These are phyloP conservation scores for Mycena kentingensis DNA, from an alignment of 768 basidiomycete genomes.

Conservation along the genomic window DNA sequence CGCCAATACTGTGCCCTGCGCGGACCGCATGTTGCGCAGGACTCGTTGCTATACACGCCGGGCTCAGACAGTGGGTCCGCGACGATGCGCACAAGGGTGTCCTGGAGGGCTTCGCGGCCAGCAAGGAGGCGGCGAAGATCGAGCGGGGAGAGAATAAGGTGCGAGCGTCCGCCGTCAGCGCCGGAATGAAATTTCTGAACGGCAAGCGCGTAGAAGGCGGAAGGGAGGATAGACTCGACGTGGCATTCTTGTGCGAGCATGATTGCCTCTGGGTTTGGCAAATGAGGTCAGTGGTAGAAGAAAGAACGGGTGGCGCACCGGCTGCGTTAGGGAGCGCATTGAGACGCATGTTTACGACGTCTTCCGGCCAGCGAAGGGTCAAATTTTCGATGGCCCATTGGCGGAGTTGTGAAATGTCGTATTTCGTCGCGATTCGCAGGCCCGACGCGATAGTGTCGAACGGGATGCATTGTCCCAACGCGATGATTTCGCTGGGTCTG, in stretches of 20 bases:
- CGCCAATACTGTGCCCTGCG: slow-evolving; percentile 17
- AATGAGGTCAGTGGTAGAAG: background rate
- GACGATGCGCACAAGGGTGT: slow-evolving; percentile 21
- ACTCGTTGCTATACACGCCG: slow-evolving; percentile 1
- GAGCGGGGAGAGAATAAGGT: slow-evolving; percentile 29
- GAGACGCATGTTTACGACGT: slow-evolving; percentile 29
- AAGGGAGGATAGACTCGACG: slow-evolving; percentile 38
- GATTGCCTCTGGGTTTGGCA: slow-evolving; percentile 32
- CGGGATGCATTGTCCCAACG: slow-evolving; percentile 23
- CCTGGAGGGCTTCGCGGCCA: slow-evolving; percentile 34
- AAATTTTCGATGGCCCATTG: slow-evolving; percentile 28
- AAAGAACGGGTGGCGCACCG: slow-evolving; percentile 24
- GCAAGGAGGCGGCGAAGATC: slow-evolving; percentile 34
- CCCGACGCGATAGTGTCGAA: slow-evolving; percentile 31
- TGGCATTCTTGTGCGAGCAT: slow-evolving; percentile 36
- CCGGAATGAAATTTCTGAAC: slow-evolving; percentile 30
- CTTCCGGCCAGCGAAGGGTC: slow-evolving; percentile 32
- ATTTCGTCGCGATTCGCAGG: slow-evolving; percentile 39
- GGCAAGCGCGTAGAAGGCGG: slow-evolving; percentile 43
- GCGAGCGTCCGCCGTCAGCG: slow-evolving; percentile 32
- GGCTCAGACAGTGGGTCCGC: slow-evolving; percentile 21
- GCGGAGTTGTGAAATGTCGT: slow-evolving; percentile 34
- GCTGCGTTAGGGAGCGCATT: slow-evolving; percentile 33
- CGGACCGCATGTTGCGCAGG: slow-evolving; percentile 17
- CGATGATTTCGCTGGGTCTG: background rate